Evolutionary conservation across 768 basidiomycete species (phyloP).

Genomic region (Termitomyces eurrhizus): DNA sequence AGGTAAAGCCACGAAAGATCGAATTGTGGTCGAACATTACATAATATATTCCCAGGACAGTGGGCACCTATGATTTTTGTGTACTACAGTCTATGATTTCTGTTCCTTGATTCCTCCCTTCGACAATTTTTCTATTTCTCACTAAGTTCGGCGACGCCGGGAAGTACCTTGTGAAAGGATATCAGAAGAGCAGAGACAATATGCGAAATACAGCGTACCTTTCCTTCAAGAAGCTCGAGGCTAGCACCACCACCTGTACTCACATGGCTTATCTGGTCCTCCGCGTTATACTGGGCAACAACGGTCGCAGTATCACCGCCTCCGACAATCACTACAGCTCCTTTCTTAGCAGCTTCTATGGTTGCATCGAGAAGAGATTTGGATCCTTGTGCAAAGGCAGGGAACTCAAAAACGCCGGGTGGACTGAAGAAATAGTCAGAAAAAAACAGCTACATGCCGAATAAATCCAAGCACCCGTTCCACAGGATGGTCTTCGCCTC

Average conservation of each 20-base stretch:
- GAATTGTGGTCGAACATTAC: not conserved
- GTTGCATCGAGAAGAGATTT: conserved; percentile 78
- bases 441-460: not conserved
- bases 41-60: conserved; percentile 13
- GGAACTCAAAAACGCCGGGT: conserved; percentile 97
- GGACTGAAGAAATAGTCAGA: conserved; percentile 50
- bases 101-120: not conserved
- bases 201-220: conserved; percentile 48
- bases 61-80: not conserved
- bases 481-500: conserved; percentile 95
- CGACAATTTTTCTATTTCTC: conserved; percentile 49
- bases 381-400: conserved; percentile 85
- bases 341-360: conserved; percentile 81
- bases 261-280: conserved; percentile 92
- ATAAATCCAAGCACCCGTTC: conserved; percentile 64
- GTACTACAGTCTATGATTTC: conserved; percentile 3
- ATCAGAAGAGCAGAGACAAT: not conserved
- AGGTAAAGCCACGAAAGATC: not conserved
- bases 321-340: conserved; percentile 91
- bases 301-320: conserved; percentile 97
- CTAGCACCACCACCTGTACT: conserved; percentile 94
- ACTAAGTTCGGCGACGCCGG: conserved; percentile 89
- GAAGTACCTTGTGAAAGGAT: conserved; percentile 55
- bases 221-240: conserved; percentile 96
- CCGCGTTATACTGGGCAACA: conserved; percentile 79